A percentile compares a stretch with the other conserved stretches of the same genome.
Conservation (phyloP, 306 rosid species). For the Vigna unguiculata region DNA sequence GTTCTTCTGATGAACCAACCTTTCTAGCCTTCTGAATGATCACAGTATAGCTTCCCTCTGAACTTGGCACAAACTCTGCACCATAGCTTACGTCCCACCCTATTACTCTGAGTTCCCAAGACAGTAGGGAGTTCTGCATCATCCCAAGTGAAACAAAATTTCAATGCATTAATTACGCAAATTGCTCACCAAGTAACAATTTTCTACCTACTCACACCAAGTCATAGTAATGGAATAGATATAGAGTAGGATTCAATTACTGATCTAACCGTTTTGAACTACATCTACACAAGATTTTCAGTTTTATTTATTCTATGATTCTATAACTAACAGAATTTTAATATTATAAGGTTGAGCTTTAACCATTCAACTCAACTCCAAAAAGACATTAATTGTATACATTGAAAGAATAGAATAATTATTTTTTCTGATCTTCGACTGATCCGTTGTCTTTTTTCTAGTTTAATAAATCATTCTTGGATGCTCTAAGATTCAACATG, state of each 20-base stretch:
- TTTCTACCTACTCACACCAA: background rate
- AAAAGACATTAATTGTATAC: background rate
- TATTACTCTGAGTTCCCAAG: constrained; percentile 74
- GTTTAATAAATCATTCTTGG: background rate
- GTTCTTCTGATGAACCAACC: constrained; percentile 56
- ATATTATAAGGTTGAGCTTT: background rate
- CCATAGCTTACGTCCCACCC: constrained; percentile 85
- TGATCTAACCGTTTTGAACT: background rate
- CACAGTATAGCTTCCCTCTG: constrained; percentile 70
- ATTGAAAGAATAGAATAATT: background rate
- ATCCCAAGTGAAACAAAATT: constrained; percentile 31
- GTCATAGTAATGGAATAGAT: background rate
- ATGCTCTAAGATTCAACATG: background rate
- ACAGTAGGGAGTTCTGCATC: constrained; percentile 51
- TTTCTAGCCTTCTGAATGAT: constrained; percentile 72
- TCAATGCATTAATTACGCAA: constrained; percentile 16
- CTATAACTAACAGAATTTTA: background rate
- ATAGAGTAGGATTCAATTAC: background rate
- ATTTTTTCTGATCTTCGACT: background rate
- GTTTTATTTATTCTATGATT: background rate
- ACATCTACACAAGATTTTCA: constrained; percentile 1
- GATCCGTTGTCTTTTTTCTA: background rate
- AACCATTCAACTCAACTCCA: constrained; percentile 2
- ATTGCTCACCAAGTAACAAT: background rate
- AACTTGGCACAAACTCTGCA: constrained; percentile 76